Evolutionary conservation across 2,329 filamentous ascomycete species (phyloP).

Genomic region (Mariannaea sp.): DNA sequence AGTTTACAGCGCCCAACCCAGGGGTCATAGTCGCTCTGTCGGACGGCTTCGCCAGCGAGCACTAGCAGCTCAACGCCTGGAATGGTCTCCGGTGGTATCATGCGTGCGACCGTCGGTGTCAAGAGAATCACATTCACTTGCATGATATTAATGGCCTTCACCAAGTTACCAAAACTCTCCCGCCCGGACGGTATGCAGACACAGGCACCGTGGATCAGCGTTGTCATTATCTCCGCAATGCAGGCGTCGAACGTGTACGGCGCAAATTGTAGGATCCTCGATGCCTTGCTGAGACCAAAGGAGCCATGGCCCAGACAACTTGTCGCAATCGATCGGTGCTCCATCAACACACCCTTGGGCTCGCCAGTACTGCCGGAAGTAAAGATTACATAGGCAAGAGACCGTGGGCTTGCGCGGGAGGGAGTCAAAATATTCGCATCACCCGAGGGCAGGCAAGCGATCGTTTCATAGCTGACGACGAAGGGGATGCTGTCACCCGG

Average conservation of each 20-base stretch:
- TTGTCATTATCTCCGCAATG: conserved; percentile 17
- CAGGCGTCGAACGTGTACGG: conserved; percentile 32
- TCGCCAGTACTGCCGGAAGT: conserved; percentile 3
- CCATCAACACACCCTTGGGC: neutral
- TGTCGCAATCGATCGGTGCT: no score
- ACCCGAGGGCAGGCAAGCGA: neutral
- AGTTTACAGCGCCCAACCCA: neutral
- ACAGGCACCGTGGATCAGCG: conserved; percentile 47
- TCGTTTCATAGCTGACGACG: no score
- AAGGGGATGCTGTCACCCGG: neutral
- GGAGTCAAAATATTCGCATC: neutral
- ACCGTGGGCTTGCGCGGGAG: neutral
- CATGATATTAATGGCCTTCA: conserved; percentile 49
- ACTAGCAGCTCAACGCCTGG: conserved; percentile 49
- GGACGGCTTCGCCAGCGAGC: conserved; percentile 53
- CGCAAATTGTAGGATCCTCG: conserved; percentile 29
- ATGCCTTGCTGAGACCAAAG: conserved; percentile 14
- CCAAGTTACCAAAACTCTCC: conserved; percentile 53
- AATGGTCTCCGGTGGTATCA: conserved; percentile 48
- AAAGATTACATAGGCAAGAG: conserved; percentile 10
- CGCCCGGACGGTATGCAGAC: conserved; percentile 59
- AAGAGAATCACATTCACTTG: conserved; percentile 37
- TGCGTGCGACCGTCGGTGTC: conserved; percentile 52
- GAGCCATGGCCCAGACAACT: no score
- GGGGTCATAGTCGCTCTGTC: conserved; percentile 41